Evolutionary conservation across 768 basidiomycete genomes (phyloP), one percentile per base, ranked within the genome.

Genomic region (Butyriboletus loyo): DNA sequence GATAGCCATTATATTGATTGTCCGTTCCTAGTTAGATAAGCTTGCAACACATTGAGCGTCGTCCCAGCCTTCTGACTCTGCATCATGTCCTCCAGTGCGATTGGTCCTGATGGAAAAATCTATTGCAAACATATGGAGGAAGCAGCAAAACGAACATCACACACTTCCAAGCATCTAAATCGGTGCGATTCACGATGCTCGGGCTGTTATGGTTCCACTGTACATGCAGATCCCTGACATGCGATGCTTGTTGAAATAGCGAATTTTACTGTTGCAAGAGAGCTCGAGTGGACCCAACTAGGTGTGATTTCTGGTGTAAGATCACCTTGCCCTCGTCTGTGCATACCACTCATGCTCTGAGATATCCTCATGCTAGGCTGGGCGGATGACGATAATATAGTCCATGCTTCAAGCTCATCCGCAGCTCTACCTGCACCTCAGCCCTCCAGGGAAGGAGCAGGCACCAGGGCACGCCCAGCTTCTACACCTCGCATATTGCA

Each of bases 261-360:
- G 73, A 58, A 30, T 81, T 75, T 59, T 80, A 74, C 49, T 58
- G 62, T 41, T 81, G 79, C 54, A 50, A 65, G 13, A 68, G 67
- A 54, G 22, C 34, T 10, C 28, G 10, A 31, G 51, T 31, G 19
- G 52, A 56, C 34, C 4, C 11, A 14, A 50, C 19, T 21, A 66
- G 22, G 49, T 69, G 68, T 46, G 43, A 60, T 11, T 81, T 79
- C 54, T 80, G 73, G 53, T 52, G 79, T 78, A 62, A 43, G 66
- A 50, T 40, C 35, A 1, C 17, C 15, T 3, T 49, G n/a, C n/a
- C n/a, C n/a, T n/a, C n/a, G n/a, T n/a, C n/a, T n/a, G n/a, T n/a
- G n/a, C n/a, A n/a, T n/a, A n/a, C n/a, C 28, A 17, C 0, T 38
- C 7, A 14, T 37, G 19, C 30, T 24, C 36, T 30, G 39, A 41